phyloP scores from a whole-genome alignment of 257 asterid species.

The Solanum tarijense region DNA sequence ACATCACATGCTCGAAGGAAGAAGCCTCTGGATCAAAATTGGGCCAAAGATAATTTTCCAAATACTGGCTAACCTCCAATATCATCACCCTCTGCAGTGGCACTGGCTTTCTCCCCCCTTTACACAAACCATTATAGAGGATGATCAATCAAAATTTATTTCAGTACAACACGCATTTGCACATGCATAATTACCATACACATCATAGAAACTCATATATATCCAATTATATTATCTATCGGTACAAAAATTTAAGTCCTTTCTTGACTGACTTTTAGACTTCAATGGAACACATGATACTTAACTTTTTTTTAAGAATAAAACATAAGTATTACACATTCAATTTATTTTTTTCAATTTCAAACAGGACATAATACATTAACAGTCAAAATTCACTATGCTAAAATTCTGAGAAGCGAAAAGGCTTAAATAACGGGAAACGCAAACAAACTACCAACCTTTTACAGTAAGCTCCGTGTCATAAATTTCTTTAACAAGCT shows the following conservation, averaged over 20 bases:
- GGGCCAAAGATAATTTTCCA: slow-evolving; percentile 97
- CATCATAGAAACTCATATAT: not conserved
- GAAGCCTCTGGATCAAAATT: slow-evolving; percentile 79
- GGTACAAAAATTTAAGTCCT: not conserved
- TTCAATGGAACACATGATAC: not conserved
- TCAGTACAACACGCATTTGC: not conserved
- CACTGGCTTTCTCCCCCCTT: slow-evolving; percentile 84
- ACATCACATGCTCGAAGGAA: slow-evolving; percentile 94
- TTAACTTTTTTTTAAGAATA: not conserved
- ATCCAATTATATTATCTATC: not conserved
- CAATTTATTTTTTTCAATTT: not conserved
- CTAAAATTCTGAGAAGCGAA: not conserved
- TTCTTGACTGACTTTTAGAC: not conserved
- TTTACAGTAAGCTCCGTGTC: slow-evolving; percentile 66
- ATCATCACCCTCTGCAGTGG: slow-evolving; percentile 98
- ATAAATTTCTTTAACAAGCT: slow-evolving; percentile 74
- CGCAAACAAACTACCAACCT: slow-evolving; percentile 25
- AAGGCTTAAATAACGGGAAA: not conserved
- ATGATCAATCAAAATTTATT: not conserved
- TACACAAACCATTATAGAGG: slow-evolving; percentile 3
- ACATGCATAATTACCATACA: not conserved
- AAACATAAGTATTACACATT: not conserved
- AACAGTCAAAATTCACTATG: not conserved
- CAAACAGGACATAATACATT: not conserved
- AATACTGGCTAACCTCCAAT: slow-evolving; percentile 92